These are phyloP conservation scores for Mycena venus DNA, from an alignment of 768 basidiomycete species.

Conservation along the genomic window DNA sequence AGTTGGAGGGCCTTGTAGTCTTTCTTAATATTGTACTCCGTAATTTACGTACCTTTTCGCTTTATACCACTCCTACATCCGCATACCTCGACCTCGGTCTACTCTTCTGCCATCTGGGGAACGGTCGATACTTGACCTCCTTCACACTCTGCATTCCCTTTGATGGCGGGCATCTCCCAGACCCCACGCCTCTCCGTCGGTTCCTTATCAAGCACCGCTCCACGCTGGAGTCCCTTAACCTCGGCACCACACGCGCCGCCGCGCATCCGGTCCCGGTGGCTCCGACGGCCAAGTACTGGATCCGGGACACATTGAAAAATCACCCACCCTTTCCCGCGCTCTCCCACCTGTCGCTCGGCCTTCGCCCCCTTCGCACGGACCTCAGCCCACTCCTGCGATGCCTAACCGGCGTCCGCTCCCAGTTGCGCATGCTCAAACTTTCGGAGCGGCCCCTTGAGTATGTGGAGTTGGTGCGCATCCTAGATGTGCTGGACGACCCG, in stretches of 20 bases:
- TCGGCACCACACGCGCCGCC: constrained; percentile 49
- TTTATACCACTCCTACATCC: constrained; percentile 52
- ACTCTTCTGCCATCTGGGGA: constrained; percentile 53
- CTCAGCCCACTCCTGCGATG: constrained; percentile 44
- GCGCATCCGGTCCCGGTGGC: constrained; percentile 34
- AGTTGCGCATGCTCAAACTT: constrained; percentile 50
- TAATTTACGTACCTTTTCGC: constrained; percentile 52
- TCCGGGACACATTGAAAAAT: constrained; percentile 53
- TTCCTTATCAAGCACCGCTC: constrained; percentile 53
- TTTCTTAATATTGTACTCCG: constrained; percentile 59
- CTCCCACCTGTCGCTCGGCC: constrained; percentile 47
- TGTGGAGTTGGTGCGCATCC: constrained; percentile 46
- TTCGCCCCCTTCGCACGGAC: constrained; percentile 55
- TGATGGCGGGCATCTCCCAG: constrained; percentile 56
- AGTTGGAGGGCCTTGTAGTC: constrained; percentile 57
- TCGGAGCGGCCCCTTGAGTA: constrained; percentile 51
- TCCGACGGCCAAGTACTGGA: constrained; percentile 54
- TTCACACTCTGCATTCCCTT: constrained; percentile 60
- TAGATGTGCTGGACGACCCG: constrained; percentile 36
- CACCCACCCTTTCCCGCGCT: constrained; percentile 48
- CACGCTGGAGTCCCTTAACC: constrained; percentile 51
- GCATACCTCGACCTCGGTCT: constrained; percentile 54
- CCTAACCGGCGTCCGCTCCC: constrained; percentile 42
- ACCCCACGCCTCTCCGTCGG: constrained; percentile 45
- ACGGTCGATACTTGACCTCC: constrained; percentile 53